Base-by-base conservation (phyloP, 345 rosid species). In the Pugionium cornutum region DNA sequence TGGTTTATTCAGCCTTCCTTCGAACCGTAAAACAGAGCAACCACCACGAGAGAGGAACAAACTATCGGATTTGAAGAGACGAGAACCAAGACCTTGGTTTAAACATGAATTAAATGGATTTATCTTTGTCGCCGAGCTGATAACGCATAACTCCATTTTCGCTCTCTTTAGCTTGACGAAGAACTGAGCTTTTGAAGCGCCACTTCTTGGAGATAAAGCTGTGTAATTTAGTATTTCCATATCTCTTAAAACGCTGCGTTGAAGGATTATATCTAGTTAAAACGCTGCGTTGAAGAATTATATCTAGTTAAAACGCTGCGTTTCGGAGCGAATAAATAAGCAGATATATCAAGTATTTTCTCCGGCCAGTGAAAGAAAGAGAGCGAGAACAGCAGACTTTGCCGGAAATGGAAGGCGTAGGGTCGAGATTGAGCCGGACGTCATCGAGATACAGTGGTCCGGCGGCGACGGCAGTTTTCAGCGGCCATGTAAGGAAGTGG, bases 401-500 rank as follows among this genome's bases (percentile, higher is more conserved):
- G 34, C 25, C 9, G 45, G 42, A 37, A 4, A 88, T 89, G 96
- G 99, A 94, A 63, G 99, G 91, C 9, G 86, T 83, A 50, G 99
- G 97, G 53, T 86, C 96, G 41, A 79, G 96, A 68, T 66, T 89
- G 57, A 89, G 96, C 72, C 87, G 98, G 27, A 82, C 89, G 4
- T 88, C 97, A 3, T 83, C 96, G 43, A 78, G 96, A 58, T 88
- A 83, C 57, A 74, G 59, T 79, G 89, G 91, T 50, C 81, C 85
- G 8, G 75, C 91, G 1, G 63, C 95, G 37, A 66, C 87, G 61
- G 86, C 86, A 27, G 91, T 88, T 51, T 86, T 94, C 69, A 90
- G 77, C 68, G 96, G 99, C 6, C 96, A 92, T 7, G 99, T 94
- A 11, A 82, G 97, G 77, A 88, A 81, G 82, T 90, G 99, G 99